A percentile compares a stretch with the other conserved stretches of the same genome.
phyloP scores from a whole-genome alignment of 2,329 filamentous ascomycete species.

The Paecilomyces fulvus region DNA sequence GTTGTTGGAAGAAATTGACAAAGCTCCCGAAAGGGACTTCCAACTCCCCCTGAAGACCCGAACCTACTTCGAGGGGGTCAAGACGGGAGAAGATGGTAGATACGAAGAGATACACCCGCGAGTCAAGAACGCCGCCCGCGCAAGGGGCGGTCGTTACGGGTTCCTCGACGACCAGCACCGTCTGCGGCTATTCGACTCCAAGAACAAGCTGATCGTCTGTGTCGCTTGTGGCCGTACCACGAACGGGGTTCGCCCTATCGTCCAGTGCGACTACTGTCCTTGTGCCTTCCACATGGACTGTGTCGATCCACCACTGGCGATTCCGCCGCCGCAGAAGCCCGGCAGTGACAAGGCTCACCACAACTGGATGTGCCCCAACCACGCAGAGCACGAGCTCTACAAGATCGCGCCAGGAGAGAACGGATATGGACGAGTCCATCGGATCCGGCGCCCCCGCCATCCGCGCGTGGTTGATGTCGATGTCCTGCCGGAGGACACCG shows the following conservation, averaged over 20 bases:
- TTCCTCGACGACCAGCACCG: constrained; percentile 18
- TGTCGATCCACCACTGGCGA: constrained; percentile 71
- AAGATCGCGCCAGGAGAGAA: constrained; percentile 42
- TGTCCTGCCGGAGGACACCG: constrained; percentile 48
- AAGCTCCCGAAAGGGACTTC: constrained; percentile 64
- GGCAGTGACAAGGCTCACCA: constrained; percentile 48
- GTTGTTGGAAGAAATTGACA: constrained; percentile 57
- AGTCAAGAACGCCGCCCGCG: constrained; percentile 13
- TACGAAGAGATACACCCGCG: constrained; percentile 60
- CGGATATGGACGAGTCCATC: constrained; percentile 36
- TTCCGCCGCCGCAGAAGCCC: constrained; percentile 55
- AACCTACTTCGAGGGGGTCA: constrained; percentile 70
- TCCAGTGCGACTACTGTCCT: constrained; percentile 76
- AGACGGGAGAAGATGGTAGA: constrained; percentile 65
- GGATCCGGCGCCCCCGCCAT: constrained; percentile 24
- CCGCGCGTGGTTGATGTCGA: constrained; percentile 61
- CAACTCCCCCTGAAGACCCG: constrained; percentile 62
- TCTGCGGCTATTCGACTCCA: constrained; percentile 55
- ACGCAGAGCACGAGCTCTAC: constrained; percentile 65
- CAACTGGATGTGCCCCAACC: constrained; percentile 83
- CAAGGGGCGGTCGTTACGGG: constrained; percentile 6
- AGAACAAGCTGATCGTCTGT: constrained; percentile 71
- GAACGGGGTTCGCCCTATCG: constrained; percentile 59
- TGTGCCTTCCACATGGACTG: constrained; percentile 90
- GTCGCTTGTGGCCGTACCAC: constrained; percentile 63